Conservation (phyloP, 768 basidiomycete genomes). For the Kwoniella dejecticola region DNA sequence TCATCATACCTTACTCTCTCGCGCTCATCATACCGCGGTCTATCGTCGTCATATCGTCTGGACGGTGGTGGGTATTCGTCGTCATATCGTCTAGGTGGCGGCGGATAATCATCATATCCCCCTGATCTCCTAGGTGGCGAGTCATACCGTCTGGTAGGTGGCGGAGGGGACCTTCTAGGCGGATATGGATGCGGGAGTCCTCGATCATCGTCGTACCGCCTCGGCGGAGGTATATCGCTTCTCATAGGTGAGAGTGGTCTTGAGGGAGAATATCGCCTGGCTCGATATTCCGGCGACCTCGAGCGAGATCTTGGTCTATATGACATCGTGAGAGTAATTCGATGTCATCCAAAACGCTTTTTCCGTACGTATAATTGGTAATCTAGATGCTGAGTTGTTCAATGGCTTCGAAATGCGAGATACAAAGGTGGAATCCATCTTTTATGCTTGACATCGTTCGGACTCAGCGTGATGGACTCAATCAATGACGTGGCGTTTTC, state of each 20-base stretch:
- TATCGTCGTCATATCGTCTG: conserved; percentile 31
- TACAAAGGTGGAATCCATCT: too few species aligned
- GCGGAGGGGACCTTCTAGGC: conserved; percentile 6
- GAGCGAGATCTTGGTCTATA: conserved; percentile 31
- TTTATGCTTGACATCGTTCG: too few species aligned
- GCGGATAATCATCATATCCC: conserved; percentile 25
- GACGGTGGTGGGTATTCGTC: conserved; percentile 29
- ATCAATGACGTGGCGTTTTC: conserved; percentile 14
- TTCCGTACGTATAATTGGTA: too few species aligned
- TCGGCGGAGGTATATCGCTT: conserved; percentile 11
- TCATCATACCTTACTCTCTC: conserved; percentile 4
- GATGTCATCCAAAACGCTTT: too few species aligned
- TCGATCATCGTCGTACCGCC: conserved; percentile 9
- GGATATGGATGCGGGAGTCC: conserved; percentile 3
- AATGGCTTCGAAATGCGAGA: too few species aligned
- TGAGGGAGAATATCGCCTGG: conserved; percentile 44
- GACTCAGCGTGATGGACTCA: too few species aligned
- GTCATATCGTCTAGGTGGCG: conserved; percentile 36
- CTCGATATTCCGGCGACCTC: conserved; percentile 31
- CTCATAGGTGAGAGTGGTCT: conserved; percentile 29
- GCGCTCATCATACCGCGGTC: conserved; percentile 17
- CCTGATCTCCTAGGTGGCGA: conserved; percentile 17
- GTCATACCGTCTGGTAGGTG: conserved; percentile 18
- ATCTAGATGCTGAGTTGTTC: too few species aligned
- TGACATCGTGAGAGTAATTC: conserved; percentile 31